Base-by-base conservation (phyloP, 306 rosid genomes). In the Cyamopsis tetragonoloba region DNA sequence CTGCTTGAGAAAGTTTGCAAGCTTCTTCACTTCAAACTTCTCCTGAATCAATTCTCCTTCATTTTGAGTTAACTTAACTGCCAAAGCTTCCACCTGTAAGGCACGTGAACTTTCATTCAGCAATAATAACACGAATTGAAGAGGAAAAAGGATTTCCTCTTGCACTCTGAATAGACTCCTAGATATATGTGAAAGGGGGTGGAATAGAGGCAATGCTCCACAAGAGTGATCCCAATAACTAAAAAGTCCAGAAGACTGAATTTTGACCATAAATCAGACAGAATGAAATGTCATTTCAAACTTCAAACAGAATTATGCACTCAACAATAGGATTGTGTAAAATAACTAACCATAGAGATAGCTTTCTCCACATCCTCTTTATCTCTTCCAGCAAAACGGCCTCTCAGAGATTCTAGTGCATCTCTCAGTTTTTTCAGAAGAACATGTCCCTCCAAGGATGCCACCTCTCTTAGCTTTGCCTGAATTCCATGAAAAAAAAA, bases 1-100 rank as follows among this genome's bases (percentile, higher is more conserved):
- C 96, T 93, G 97, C 77, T 93, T 93, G 81, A 93, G 98, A 85
- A 86, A 93, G 87, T 77, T 86, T 13, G 83, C 89, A 23, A 93
- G 87, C 86, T 86, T 89, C 72, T 93, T 88, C 85, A 93, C 97
- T 93, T 93, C 98, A 82, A 88, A 89, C 88, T 93, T 93, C 76
- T 93, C 98, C 68, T 93, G 98, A 78, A 93, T 93, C 84, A 93
- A 62, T 61, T 93, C 98, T 74, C 98, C 98, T 84, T 93, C 98
- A 39, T 88, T 86, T 80, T 93, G 97, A 71, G 98, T 93, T 84
- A 93, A 83, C 82, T 93, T 89, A 51, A 88, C 97, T 1, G 98
- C 98, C 55, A 93, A 78, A 78, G 98, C 98, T 86, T 93, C 98
- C 70, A 93, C 98, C 98, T 93, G 74, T 15, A 70, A 15, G 63